Percentiles rank a stretch among this genome's conserved stretches.
Conservation (phyloP, 805 yeast species). For the Candida oleophila region DNA sequence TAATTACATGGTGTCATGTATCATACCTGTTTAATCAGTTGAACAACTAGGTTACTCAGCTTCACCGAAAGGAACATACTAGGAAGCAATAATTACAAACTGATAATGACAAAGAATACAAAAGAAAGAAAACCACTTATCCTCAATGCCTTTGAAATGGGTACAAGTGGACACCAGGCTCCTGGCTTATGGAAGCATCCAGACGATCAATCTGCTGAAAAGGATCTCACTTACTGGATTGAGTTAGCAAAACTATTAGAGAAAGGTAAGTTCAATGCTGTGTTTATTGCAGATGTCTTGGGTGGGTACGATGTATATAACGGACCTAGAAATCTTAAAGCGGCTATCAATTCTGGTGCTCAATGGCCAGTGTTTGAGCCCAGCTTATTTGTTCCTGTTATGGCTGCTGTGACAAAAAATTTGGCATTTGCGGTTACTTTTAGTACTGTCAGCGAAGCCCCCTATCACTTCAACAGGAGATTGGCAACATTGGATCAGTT, state of each 20-base stretch:
- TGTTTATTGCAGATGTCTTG: slow-evolving; percentile 41
- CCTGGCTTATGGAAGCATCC: slow-evolving; percentile 42
- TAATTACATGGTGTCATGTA: too few species aligned
- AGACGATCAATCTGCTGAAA: slow-evolving; percentile 29
- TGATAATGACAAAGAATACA: slow-evolving; percentile 2
- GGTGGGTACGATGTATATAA: slow-evolving; percentile 42
- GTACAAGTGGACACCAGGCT: slow-evolving; percentile 18
- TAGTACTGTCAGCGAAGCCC: slow-evolving; percentile 43
- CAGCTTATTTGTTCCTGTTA: slow-evolving; percentile 34
- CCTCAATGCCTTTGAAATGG: slow-evolving; percentile 40
- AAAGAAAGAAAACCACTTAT: slow-evolving; percentile 20
- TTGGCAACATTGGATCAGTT: slow-evolving; percentile 45
- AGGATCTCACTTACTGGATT: slow-evolving; percentile 33
- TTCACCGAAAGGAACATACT: too few species aligned
- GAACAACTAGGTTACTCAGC: too few species aligned
- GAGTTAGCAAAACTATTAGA: slow-evolving; percentile 37
- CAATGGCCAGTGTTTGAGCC: slow-evolving; percentile 43
- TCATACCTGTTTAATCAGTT: too few species aligned
- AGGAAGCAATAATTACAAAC: not conserved
- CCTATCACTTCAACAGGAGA: slow-evolving; percentile 41
- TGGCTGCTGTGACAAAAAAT: slow-evolving; percentile 44
- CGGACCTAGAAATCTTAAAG: slow-evolving; percentile 36
- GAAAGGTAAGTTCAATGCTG: slow-evolving; percentile 36
- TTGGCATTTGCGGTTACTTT: slow-evolving; percentile 42
- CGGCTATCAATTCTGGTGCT: slow-evolving; percentile 32